Percentiles rank a stretch among this genome's conserved stretches.
Conservation (phyloP, 129 eudicot species). For the Oenanthe sinensis region DNA sequence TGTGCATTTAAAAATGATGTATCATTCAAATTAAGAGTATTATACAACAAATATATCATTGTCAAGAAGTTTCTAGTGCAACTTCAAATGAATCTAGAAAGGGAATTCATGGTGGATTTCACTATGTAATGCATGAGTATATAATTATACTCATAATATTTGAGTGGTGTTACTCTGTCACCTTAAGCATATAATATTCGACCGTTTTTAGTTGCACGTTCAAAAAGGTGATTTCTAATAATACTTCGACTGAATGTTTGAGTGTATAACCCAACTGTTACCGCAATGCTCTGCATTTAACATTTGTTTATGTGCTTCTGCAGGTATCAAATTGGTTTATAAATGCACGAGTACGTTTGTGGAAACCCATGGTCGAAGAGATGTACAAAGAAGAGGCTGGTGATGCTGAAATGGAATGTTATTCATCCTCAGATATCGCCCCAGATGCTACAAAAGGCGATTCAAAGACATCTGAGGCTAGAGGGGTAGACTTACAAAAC, state of each 20-base stretch:
- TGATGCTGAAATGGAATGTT: constrained; percentile 24
- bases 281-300: too few relatives aligned
- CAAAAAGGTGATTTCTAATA: not conserved
- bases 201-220: not conserved
- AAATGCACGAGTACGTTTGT: constrained; percentile 31
- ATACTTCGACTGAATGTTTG: not conserved
- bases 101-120: not conserved
- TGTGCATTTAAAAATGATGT: not conserved
- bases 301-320: not conserved
- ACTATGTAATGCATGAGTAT: not conserved
- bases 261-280: not conserved
- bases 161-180: not conserved
- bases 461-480: constrained; percentile 24
- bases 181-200: not conserved
- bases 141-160: too few relatives aligned
- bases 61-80: not conserved
- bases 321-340: constrained; percentile 45
- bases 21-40: not conserved
- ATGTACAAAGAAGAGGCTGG: constrained; percentile 39
- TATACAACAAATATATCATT: not conserved
- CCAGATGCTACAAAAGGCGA: constrained; percentile 21
- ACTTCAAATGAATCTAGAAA: not conserved
- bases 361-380: constrained; percentile 47
- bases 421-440: constrained; percentile 22
- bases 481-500: constrained; percentile 35